Evolutionary conservation across 2,329 filamentous ascomycete genomes (phyloP), one percentile per base, ranked within the genome.

Genomic region (Monosporascus ibericus): DNA sequence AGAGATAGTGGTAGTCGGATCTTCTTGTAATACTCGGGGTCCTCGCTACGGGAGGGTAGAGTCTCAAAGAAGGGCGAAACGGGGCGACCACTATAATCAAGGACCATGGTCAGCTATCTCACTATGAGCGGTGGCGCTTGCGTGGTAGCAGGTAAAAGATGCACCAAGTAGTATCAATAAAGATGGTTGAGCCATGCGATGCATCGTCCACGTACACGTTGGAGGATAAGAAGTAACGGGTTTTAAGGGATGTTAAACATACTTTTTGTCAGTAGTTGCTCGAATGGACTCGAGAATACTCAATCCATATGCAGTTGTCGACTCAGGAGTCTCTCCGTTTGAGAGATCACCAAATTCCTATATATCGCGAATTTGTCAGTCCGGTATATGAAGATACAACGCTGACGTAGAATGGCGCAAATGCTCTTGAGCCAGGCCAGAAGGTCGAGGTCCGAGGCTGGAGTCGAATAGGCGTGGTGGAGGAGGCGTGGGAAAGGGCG

Each of bases 261-360:
- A 92, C 89, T 80, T 88, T 74, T 95, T 95, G 69, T 95, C 90
- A 57, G 84, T 82, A 22, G 88, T 90, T 58, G 82, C 79, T 61
- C 85, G 85, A 64, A 95, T 81, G 65, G 86, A 84, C 50, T 89
- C 84, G 44, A 95, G 73, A 64, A 95, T 88, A 59, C 79, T 81
- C 61, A 89, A 72, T 38, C 90, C 90, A 63, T 84, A 81, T 51
- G 84, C 79, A 15, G 84, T 85, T 3, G 88, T 92, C 17, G 84
- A 84, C 66, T 88, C 84, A 50, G 73, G 70, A 17, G 80, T 84
- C 70, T 92, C 87, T 58, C 75, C 76, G 52, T 78, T 72, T 47
- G 72, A 68, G 27, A 81, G 68, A 56, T 81, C 65, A n/a, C 65
- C 75, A 58, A 75, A 79, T 56, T 74, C 70, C 64, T 71, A 55